These are phyloP conservation scores for Epichloe gansuensis DNA, from an alignment of 2,329 filamentous ascomycete species.

Conservation along the genomic window DNA sequence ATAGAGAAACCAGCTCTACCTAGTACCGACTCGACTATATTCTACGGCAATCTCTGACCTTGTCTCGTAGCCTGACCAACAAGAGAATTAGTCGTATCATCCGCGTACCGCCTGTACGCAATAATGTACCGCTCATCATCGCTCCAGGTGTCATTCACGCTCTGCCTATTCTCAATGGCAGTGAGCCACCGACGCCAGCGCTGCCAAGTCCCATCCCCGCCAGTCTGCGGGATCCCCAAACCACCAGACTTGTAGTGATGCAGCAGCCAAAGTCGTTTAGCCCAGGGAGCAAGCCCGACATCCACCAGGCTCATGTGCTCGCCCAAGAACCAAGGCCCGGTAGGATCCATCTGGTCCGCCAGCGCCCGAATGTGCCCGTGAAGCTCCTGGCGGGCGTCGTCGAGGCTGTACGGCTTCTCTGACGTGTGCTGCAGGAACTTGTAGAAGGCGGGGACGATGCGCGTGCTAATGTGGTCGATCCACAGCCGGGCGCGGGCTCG, in stretches of 20 bases:
- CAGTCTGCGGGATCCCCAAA: constrained; percentile 32
- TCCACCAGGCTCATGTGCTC: constrained; percentile 53
- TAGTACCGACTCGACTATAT: neutral
- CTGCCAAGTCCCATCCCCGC: constrained; percentile 46
- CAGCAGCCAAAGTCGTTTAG: constrained; percentile 57
- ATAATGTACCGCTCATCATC: constrained; percentile 52
- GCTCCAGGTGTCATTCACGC: constrained; percentile 55
- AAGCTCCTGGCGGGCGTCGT: constrained; percentile 45
- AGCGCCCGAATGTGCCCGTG: constrained; percentile 46
- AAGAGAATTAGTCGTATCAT: constrained; percentile 49
- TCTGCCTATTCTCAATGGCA: constrained; percentile 46
- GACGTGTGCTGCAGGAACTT: constrained; percentile 43
- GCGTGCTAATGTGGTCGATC: constrained; percentile 57
- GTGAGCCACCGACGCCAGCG: constrained; percentile 53
- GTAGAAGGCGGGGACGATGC: constrained; percentile 59
- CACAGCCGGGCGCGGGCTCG: constrained; percentile 55
- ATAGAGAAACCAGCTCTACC: neutral
- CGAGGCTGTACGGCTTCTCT: constrained; percentile 34
- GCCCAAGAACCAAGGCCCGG: constrained; percentile 53
- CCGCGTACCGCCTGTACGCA: constrained; percentile 55
- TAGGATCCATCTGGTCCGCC: constrained; percentile 44
- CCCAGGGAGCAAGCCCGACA: constrained; percentile 60
- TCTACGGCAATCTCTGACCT: constrained; percentile 44
- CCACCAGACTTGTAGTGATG: constrained; percentile 58
- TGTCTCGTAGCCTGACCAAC: constrained; percentile 49